Evolutionary conservation across 1,284 basidiomycete genomes (phyloP).

Genomic region (Schizophyllum commune): DNA sequence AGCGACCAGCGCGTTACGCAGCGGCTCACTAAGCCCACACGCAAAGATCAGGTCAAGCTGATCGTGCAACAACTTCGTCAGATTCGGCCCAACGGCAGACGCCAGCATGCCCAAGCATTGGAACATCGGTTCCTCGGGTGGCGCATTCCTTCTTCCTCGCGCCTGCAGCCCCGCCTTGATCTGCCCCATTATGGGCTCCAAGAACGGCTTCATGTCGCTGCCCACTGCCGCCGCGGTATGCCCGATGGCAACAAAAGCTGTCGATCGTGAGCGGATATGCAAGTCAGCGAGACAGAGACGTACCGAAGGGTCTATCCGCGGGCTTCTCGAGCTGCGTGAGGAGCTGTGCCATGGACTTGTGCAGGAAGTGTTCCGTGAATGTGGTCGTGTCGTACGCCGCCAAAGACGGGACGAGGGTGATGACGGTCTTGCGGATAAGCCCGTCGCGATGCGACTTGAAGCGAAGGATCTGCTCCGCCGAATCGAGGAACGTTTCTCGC

Average conservation of each 20-base stretch:
- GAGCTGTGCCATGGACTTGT: constrained; percentile 89
- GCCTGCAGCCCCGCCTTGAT: constrained; percentile 86
- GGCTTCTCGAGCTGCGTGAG: constrained; percentile 85
- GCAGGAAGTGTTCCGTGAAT: constrained; percentile 84
- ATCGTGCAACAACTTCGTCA: constrained; percentile 94
- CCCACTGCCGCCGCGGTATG: constrained; percentile 90
- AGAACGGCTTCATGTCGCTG: constrained; percentile 93
- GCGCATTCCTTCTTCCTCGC: constrained; percentile 55
- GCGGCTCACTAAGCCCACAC: constrained; percentile 86
- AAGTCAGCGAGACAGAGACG: constrained; percentile 7
- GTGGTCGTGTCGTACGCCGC: constrained; percentile 92
- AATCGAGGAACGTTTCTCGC: constrained; percentile 84
- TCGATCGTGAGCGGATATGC: constrained; percentile 3
- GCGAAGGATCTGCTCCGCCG: constrained; percentile 86
- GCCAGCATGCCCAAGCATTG: constrained; percentile 97
- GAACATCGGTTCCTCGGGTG: constrained; percentile 93
- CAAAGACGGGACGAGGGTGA: constrained; percentile 88
- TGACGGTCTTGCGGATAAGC: constrained; percentile 87
- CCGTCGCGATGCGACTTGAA: constrained; percentile 86
- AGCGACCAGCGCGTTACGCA: constrained; percentile 80
- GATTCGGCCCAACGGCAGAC: constrained; percentile 89
- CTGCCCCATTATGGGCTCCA: constrained; percentile 87
- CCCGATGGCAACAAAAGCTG: constrained; percentile 94
- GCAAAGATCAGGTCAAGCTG: constrained; percentile 96
- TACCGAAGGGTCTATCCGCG: constrained; percentile 83